These are phyloP conservation scores for Kwoniella europaea DNA, from an alignment of 768 basidiomycete species.

Conservation along the genomic window DNA sequence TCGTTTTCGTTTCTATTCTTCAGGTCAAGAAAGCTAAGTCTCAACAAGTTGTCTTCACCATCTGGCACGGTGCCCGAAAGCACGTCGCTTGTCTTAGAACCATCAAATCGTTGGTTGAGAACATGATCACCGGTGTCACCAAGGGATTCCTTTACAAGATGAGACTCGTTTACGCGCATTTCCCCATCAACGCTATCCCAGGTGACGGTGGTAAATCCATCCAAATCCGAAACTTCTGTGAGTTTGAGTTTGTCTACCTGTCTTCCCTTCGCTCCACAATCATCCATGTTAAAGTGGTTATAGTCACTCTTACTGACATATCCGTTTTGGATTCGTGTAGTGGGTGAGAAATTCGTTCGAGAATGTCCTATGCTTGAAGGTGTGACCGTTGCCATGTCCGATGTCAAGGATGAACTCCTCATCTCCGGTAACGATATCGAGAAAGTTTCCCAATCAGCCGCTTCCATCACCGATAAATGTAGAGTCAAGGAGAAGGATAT, in stretches of 20 bases:
- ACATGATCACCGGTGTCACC: slow-evolving; percentile 97
- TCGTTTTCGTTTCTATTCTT: not conserved
- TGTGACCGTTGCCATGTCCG: slow-evolving; percentile 59
- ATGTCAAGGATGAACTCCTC: slow-evolving; percentile 65
- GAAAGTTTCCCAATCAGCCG: slow-evolving; percentile 96
- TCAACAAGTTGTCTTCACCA: slow-evolving; percentile 79
- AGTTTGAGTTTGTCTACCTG: no score
- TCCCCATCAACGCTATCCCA: slow-evolving; percentile 95
- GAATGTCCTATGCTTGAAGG: slow-evolving; percentile 90
- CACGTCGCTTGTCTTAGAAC: slow-evolving; percentile 98
- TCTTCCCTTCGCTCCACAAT: no score
- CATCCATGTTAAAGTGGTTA: no score
- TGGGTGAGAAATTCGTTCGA: slow-evolving; percentile 76
- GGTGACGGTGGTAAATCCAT: slow-evolving; percentile 53
- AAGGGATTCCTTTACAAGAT: slow-evolving; percentile 99
- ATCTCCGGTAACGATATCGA: slow-evolving; percentile 95
- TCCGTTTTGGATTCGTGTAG: slow-evolving; percentile 13
- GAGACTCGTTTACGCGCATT: slow-evolving; percentile 99
- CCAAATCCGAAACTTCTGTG: slow-evolving; percentile 60
- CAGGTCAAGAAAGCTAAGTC: slow-evolving; percentile 66
- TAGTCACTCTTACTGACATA: not conserved
- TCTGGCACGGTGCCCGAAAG: slow-evolving; percentile 98
- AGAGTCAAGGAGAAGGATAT: slow-evolving; percentile 98
- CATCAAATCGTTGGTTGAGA: slow-evolving; percentile 89
- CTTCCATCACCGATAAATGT: slow-evolving; percentile 94